Evolutionary conservation across 495 filamentous ascomycete species (phyloP), one percentile per base, ranked within the genome.

Genomic region (Hypoxylon trugodes): DNA sequence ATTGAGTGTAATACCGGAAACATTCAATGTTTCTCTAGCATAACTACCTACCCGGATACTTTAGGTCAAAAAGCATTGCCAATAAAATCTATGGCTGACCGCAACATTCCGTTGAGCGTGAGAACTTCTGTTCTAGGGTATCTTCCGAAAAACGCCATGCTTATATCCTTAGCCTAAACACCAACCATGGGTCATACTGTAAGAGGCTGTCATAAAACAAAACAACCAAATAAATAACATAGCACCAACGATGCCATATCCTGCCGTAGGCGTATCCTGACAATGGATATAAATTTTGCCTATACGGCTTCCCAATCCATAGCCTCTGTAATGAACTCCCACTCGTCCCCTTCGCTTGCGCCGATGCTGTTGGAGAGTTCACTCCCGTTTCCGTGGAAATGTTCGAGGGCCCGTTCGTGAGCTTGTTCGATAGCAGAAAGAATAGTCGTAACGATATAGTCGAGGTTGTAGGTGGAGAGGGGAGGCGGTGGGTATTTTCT

Each of bases 281-380:
- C n/a, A n/a, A n/a, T n/a, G n/a, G n/a, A n/a, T n/a, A 7, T 7
- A 16, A 41, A 24, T 41, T 54, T n/a, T 1, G 22, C 6, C 72
- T 61, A 82, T 25, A 87, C 81, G 15, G 79, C 80, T 59, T 87
- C 81, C 84, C 84, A 85, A 61, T 88, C 86, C 86, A 88, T 88
- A 0, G 84, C 86, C 63, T 88, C 85, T 15, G 84, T 80, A 75
- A 88, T 86, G 45, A 85, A 87, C 33, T 79, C 84, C 81, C 82
- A 86, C 30, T 82, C 74, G 26, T 71, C 70, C 25, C 77, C 77
- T 16, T 76, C 68, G 8, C 66, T 56, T 18, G 56, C 58, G 13
- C 59, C 38, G 4, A 51, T 19, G 8, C 22, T 37, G 19, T 59
- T 59, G 32, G 25, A 33, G 8, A 54, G 58, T 12, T 55, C 38